Conservation (phyloP, 2,329 filamentous ascomycete genomes). For the Calonectria pteridis region DNA sequence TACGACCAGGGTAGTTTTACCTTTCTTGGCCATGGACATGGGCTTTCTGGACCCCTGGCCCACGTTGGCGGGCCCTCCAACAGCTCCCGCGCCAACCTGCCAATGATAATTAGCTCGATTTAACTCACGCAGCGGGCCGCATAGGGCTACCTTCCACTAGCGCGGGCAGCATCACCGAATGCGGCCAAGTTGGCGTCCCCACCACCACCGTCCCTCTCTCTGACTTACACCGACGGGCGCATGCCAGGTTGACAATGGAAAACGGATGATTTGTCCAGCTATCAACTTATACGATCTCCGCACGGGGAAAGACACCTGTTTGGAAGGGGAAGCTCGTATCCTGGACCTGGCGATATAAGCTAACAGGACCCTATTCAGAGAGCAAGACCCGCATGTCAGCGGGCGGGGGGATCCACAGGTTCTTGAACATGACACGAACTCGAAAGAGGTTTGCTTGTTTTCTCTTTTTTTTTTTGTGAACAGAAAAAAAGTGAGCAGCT, state of each 20-base stretch:
- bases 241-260: neutral
- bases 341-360: neutral
- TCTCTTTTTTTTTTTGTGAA: neutral
- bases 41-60: neutral
- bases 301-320: neutral
- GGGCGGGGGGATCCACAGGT: neutral
- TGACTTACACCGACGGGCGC: neutral
- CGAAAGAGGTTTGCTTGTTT: no score
- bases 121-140: conserved; percentile 21
- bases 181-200: neutral
- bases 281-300: neutral
- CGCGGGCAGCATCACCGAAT: neutral
- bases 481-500: neutral
- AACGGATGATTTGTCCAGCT: neutral
- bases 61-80: neutral
- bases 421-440: neutral
- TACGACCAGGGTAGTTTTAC: neutral
- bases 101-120: conserved; percentile 32
- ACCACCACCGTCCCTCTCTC: neutral
- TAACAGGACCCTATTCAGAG: neutral
- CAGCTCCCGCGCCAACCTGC: neutral
- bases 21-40: neutral
- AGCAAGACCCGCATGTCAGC: neutral
- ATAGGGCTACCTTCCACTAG: neutral
- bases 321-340: neutral